Percentiles rank a stretch among this genome's conserved stretches.
These are phyloP conservation scores for Funneliformis geosporum DNA, from an alignment of 192 early-diverging fungal species.

Conservation along the genomic window DNA sequence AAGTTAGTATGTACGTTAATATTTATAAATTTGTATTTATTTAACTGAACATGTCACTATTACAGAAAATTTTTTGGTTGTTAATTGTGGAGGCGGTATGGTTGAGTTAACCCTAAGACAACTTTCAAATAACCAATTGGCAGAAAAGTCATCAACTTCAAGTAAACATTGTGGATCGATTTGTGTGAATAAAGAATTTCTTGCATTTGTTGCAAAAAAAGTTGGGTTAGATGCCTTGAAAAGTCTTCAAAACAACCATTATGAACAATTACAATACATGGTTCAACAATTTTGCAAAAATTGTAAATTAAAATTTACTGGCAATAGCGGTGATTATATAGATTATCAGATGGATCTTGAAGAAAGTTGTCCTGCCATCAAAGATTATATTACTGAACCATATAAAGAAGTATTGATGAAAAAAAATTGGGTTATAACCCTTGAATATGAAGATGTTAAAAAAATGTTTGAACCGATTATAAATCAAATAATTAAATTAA, in stretches of 20 bases:
- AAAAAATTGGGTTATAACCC: conserved; percentile 44
- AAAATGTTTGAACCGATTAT: conserved; percentile 58
- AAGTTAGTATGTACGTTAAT: no score
- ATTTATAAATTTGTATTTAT: neutral
- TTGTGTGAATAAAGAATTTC: conserved; percentile 45
- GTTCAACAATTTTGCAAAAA: neutral
- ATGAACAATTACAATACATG: conserved; percentile 3
- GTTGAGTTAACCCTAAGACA: conserved; percentile 43
- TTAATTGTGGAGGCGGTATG: conserved; percentile 44
- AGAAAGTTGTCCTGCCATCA: conserved; percentile 2
- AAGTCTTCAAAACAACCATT: conserved; percentile 37
- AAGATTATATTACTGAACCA: conserved; percentile 29
- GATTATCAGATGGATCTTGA: neutral
- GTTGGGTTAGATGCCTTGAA: conserved; percentile 41
- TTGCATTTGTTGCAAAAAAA: conserved; percentile 48
- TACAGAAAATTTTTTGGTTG: conserved; percentile 39
- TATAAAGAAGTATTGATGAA: conserved; percentile 43
- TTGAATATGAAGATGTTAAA: conserved; percentile 47
- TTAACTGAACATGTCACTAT: neutral
- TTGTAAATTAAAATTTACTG: neutral
- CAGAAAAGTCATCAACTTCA: conserved; percentile 31
- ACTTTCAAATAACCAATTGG: conserved; percentile 28
- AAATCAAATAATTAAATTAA: conserved; percentile 50
- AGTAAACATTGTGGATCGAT: conserved; percentile 46
- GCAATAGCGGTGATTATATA: neutral